phyloP scores from a whole-genome alignment of 306 rosid genomes.

The Spatholobus suberectus region DNA sequence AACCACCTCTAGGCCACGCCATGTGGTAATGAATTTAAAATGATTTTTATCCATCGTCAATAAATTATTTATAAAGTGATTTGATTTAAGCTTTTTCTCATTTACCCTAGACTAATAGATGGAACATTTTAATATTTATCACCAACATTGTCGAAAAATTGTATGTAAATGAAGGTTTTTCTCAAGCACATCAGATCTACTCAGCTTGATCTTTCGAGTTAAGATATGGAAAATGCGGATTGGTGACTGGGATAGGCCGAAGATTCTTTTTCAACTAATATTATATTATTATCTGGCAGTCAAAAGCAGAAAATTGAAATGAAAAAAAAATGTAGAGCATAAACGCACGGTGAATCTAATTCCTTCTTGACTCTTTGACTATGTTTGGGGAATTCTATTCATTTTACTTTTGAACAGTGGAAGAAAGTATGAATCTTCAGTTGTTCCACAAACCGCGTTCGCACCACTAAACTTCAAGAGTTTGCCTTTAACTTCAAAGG shows the following conservation, averaged over 20 bases:
- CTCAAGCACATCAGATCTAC: background rate
- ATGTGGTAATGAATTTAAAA: background rate
- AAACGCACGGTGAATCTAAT: background rate
- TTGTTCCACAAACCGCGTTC: background rate
- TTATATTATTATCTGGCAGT: background rate
- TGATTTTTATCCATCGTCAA: background rate
- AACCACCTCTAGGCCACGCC: background rate
- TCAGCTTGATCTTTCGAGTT: background rate
- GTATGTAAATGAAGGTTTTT: background rate
- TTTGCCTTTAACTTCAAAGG: background rate
- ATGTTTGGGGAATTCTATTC: background rate
- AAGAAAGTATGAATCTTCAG: background rate
- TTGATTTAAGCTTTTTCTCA: background rate
- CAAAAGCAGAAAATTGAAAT: background rate
- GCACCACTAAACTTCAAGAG: background rate
- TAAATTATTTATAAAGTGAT: background rate
- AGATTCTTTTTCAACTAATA: background rate
- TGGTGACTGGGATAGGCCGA: background rate
- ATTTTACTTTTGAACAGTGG: background rate
- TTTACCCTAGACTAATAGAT: background rate
- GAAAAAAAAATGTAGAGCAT: background rate
- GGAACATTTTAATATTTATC: background rate
- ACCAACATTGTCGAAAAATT: background rate
- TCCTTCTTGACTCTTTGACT: too few species aligned
- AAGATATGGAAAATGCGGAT: background rate